Conservation (phyloP, 2,329 filamentous ascomycete genomes). For the Venturia aucupariae region DNA sequence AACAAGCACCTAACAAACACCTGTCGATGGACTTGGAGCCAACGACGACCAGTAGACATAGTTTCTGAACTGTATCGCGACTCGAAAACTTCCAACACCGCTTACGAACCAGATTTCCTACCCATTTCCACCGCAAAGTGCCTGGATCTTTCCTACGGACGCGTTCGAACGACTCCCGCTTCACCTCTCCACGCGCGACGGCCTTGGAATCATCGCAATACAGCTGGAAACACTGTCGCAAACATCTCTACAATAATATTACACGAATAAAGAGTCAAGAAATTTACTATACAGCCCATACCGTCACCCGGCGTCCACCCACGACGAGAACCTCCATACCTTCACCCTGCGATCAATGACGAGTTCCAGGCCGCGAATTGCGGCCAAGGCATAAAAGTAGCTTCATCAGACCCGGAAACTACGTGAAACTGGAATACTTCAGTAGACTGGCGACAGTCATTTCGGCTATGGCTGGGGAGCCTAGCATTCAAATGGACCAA, state of each 20-base stretch:
- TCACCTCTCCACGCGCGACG: neutral
- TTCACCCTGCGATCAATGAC: neutral
- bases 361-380: neutral
- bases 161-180: neutral
- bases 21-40: neutral
- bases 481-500: slow-evolving; percentile 26
- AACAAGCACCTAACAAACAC: neutral
- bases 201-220: neutral
- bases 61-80: neutral
- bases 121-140: neutral
- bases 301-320: neutral
- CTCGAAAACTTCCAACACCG: neutral
- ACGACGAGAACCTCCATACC: neutral
- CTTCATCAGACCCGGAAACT: neutral
- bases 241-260: neutral
- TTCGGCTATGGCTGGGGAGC: slow-evolving; percentile 33
- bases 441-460: slow-evolving; percentile 31
- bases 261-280: neutral
- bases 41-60: neutral
- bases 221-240: neutral
- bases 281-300: neutral
- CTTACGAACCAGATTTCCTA: neutral
- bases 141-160: neutral
- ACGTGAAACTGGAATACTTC: slow-evolving; percentile 20
- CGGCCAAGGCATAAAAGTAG: neutral